A percentile compares a stretch with the other conserved stretches of the same genome.
These are phyloP conservation scores for Penicillium subrubescens DNA, from an alignment of 495 filamentous ascomycete species.

Conservation along the genomic window DNA sequence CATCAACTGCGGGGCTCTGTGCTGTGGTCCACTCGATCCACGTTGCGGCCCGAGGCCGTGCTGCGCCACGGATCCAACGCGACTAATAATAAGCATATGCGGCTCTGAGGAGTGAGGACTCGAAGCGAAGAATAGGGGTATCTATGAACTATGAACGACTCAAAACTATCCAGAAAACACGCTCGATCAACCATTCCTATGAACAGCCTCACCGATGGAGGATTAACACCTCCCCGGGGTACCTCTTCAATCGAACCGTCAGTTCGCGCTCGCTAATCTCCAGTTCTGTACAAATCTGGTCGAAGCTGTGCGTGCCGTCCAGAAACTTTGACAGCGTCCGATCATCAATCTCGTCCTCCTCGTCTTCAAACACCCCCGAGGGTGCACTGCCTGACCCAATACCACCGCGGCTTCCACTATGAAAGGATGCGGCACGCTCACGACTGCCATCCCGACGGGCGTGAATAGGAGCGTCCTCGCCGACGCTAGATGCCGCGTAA, in stretches of 20 bases:
- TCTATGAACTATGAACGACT: not conserved
- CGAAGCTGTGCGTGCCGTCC: slow-evolving; percentile 82
- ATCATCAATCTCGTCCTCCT: slow-evolving; percentile 44
- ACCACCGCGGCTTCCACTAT: slow-evolving; percentile 35
- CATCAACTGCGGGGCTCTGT: not conserved
- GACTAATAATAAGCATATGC: not conserved
- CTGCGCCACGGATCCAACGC: not conserved
- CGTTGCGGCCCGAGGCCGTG: not conserved
- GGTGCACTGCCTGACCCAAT: slow-evolving; percentile 18
- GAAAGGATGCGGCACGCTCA: slow-evolving; percentile 32
- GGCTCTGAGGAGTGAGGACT: not conserved
- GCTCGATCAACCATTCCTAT: not conserved
- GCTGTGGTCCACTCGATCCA: not conserved
- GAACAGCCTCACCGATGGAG: slow-evolving; percentile 51
- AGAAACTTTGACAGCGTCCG: slow-evolving; percentile 63
- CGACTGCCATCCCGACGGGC: slow-evolving; percentile 20
- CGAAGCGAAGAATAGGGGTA: not conserved
- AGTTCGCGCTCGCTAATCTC: slow-evolving; percentile 60
- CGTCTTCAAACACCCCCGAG: slow-evolving; percentile 33
- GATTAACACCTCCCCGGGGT: slow-evolving; percentile 54
- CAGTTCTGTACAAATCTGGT: slow-evolving; percentile 86
- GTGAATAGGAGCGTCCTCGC: slow-evolving; percentile 31
- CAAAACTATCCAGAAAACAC: not conserved
- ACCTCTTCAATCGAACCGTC: slow-evolving; percentile 51
- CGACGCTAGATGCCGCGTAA: slow-evolving; percentile 39